Base-by-base conservation (phyloP, 2,329 filamentous ascomycete genomes). In the Ampelomyces quisqualis region DNA sequence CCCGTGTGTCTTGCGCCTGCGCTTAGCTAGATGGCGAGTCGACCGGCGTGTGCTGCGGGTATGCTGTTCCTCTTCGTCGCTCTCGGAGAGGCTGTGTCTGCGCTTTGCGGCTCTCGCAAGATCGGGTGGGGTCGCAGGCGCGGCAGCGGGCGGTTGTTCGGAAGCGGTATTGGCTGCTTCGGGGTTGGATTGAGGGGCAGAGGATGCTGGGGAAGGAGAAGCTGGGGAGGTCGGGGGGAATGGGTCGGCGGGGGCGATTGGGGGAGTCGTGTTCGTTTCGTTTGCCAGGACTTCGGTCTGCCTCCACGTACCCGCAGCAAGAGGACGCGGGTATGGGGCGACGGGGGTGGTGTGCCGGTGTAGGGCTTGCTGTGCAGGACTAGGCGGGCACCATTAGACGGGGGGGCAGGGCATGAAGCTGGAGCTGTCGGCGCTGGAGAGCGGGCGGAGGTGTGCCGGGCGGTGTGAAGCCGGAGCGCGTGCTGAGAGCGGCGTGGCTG, bases 211-310 rank as follows among this genome's bases (percentile, higher is more conserved):
- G 64, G 58, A 64, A 69, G 77, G 62, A 68, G 69, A 68, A 62
- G 71, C 58, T 74, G 69, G 69, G 72, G 68, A 55, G 72, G 77
- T 60, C 76, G 79, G 76, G 67, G 73, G 76, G 72, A 77, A 70
- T 77, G 80, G 78, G 76, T 77, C 70, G 82, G 83, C 84, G 80
- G 84, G 73, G 75, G 77, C 75, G 80, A 77, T 74, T 77, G 77
- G 79, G 77, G 79, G 74, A 70, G 72, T 70, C 67, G 72, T 73
- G 71, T 78, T 73, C 67, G 64, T 74, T 75, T 81, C 78, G 80
- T 85, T 78, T 78, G 84, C 85, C 85, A 88, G 84, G 78, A 82
- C 84, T 81, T 65, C 47, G 55, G 45, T 58, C 48, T 53, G 50
- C 49, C 36, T 38, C 38, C 49, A 45, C 53, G 58, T 63, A 58